Conservation (phyloP, 176 grass and related monocot genomes). For the Aegilops tauschii region DNA sequence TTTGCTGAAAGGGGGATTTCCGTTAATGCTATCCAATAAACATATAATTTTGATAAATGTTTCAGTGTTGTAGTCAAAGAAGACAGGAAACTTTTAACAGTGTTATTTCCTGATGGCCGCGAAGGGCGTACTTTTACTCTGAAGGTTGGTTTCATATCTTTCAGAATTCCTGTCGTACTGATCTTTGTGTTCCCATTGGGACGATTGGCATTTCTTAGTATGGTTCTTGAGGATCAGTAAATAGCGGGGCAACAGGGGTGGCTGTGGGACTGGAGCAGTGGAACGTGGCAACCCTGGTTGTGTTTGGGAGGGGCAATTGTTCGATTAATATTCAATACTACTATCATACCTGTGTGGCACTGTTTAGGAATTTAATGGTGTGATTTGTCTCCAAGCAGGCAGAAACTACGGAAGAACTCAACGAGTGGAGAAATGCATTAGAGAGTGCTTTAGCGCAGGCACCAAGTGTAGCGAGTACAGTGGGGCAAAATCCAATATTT, state of each 20-base stretch:
- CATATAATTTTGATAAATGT: slow-evolving; percentile 35
- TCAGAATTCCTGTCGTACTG: slow-evolving; percentile 12
- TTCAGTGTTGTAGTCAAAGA: slow-evolving; percentile 93
- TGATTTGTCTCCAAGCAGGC: slow-evolving; percentile 50
- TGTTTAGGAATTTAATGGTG: slow-evolving; percentile 27
- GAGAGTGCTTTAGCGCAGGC: slow-evolving; percentile 86
- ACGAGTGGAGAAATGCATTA: slow-evolving; percentile 92
- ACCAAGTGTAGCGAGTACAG: slow-evolving; percentile 54
- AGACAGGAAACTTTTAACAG: slow-evolving; percentile 89
- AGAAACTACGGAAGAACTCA: slow-evolving; percentile 85
- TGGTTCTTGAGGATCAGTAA: not conserved
- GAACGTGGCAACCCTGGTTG: slow-evolving; percentile 1
- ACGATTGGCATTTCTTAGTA: not conserved
- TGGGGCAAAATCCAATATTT: slow-evolving; percentile 86
- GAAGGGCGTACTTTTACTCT: slow-evolving; percentile 85
- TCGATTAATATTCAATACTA: slow-evolving; percentile 5
- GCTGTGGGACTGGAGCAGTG: not conserved
- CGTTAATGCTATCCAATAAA: slow-evolving; percentile 15
- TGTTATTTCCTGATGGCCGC: slow-evolving; percentile 87
- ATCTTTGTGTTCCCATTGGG: not conserved
- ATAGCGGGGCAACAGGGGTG: not conserved
- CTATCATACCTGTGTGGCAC: not conserved
- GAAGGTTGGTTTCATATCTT: slow-evolving; percentile 57
- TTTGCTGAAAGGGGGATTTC: slow-evolving; percentile 18
- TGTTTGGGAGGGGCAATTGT: not conserved